Evolutionary conservation across 306 rosid species (phyloP).

Genomic region (Ormosia semicastrata): DNA sequence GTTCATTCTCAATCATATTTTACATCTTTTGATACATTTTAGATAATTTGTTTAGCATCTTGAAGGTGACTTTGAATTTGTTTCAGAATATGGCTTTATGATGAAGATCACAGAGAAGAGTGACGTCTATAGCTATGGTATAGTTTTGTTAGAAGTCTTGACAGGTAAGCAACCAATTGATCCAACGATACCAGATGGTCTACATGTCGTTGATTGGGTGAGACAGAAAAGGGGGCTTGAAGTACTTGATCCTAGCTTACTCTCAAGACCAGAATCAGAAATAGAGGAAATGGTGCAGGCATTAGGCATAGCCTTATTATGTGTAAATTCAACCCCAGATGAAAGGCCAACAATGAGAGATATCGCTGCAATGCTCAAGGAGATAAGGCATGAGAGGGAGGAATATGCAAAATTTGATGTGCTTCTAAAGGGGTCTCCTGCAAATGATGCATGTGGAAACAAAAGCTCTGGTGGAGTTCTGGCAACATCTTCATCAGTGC

Average conservation of each 20-base stretch:
- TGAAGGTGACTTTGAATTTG: slow-evolving; percentile 15
- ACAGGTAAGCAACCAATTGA: slow-evolving; percentile 97
- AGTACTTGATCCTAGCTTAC: slow-evolving; percentile 68
- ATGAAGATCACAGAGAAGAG: slow-evolving; percentile 74
- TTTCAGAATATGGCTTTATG: slow-evolving; percentile 89
- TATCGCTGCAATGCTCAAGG: slow-evolving; percentile 87
- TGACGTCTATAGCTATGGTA: slow-evolving; percentile 84
- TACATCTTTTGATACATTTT: background rate
- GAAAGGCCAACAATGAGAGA: slow-evolving; percentile 97
- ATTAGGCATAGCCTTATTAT: slow-evolving; percentile 83
- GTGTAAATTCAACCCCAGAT: slow-evolving; percentile 76
- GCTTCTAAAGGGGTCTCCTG: slow-evolving; percentile 75
- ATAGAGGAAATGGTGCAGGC: slow-evolving; percentile 87
- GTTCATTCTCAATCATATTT: background rate
- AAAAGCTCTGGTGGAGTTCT: slow-evolving; percentile 37
- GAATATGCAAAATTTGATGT: slow-evolving; percentile 86
- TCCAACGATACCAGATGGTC: slow-evolving; percentile 91
- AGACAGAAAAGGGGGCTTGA: slow-evolving; percentile 64
- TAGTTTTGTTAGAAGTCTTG: slow-evolving; percentile 77
- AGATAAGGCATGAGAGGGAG: slow-evolving; percentile 77
- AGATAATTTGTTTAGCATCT: background rate
- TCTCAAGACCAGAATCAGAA: slow-evolving; percentile 76
- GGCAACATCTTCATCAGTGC: slow-evolving; percentile 62
- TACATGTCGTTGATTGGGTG: slow-evolving; percentile 95
- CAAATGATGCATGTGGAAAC: slow-evolving; percentile 26